phyloP scores from a whole-genome alignment of 163 green algal species.

The Prototheca wickerhamii region DNA sequence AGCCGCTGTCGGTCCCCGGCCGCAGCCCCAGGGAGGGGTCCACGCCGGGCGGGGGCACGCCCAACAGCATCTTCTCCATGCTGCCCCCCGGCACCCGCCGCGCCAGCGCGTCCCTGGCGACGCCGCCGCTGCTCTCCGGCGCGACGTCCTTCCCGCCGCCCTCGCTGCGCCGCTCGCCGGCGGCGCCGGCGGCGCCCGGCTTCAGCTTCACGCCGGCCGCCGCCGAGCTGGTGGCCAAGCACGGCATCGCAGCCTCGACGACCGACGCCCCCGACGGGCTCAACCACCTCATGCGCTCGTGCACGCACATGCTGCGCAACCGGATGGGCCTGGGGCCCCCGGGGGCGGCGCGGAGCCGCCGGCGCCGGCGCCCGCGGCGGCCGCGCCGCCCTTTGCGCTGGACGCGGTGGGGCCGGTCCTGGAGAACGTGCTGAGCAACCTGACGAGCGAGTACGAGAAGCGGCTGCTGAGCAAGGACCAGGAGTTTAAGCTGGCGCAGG shows the following conservation, averaged over 20 bases:
- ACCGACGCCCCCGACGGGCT: constrained; percentile 37
- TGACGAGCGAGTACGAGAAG: constrained; percentile 78
- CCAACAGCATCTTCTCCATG: background rate
- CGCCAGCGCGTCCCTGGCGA: background rate
- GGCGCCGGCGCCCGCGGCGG: constrained; percentile 7
- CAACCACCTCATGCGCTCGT: constrained; percentile 64
- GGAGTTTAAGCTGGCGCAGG: constrained; percentile 46
- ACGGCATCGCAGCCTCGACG: constrained; percentile 11
- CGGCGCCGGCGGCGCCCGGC: background rate
- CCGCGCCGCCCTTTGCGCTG: constrained; percentile 31
- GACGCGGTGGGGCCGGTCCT: constrained; percentile 66
- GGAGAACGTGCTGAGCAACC: constrained; percentile 58
- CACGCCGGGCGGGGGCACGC: background rate
- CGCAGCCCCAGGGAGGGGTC: background rate
- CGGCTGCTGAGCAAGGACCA: constrained; percentile 69
- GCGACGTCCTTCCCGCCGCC: background rate
- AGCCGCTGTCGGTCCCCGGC: background rate
- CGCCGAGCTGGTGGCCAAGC: constrained; percentile 8
- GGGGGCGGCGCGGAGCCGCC: background rate
- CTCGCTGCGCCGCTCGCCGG: background rate
- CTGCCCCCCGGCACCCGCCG: too few species aligned
- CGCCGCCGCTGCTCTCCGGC: constrained; percentile 6
- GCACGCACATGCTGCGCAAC: constrained; percentile 51
- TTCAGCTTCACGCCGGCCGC: constrained; percentile 18
- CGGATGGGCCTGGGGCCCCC: constrained; percentile 16